Evolutionary conservation across 1,139 yeast species (phyloP).

Genomic region (Saccharomyces hybrid): DNA sequence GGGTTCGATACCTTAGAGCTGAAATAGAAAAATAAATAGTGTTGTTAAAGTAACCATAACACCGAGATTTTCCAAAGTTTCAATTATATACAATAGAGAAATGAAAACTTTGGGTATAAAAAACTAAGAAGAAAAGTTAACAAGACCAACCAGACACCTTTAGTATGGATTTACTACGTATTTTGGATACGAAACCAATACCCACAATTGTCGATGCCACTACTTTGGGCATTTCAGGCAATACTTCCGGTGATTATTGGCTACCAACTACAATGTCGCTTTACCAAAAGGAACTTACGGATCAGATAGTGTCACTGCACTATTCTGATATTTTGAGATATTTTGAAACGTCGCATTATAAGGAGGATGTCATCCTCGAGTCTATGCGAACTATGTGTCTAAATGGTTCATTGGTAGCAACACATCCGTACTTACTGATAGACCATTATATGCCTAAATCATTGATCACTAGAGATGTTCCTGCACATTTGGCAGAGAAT

Average conservation of each 20-base stretch:
- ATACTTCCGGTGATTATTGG: constrained; percentile 61
- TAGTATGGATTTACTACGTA: constrained; percentile 64
- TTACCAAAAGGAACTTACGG: constrained; percentile 84
- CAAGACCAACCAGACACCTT: neutral
- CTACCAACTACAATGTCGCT: constrained; percentile 84
- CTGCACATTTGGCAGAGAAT: constrained; percentile 64
- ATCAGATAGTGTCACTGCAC: constrained; percentile 84
- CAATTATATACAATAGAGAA: neutral
- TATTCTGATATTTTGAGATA: constrained; percentile 83
- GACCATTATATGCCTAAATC: constrained; percentile 84
- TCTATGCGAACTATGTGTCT: constrained; percentile 64
- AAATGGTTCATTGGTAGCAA: constrained; percentile 71
- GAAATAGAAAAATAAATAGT: neutral
- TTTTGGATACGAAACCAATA: constrained; percentile 78
- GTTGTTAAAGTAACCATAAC: neutral
- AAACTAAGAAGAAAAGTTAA: neutral
- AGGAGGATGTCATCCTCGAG: constrained; percentile 54
- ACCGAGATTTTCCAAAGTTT: neutral
- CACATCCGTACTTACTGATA: constrained; percentile 82
- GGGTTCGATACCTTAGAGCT: neutral
- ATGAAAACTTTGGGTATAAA: neutral
- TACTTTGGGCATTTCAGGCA: constrained; percentile 30
- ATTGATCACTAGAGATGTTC: constrained; percentile 67
- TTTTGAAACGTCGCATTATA: constrained; percentile 54
- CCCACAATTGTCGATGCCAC: constrained; percentile 60